A percentile compares a stretch with the other conserved stretches of the same genome.
Evolutionary conservation across 1,284 basidiomycete genomes (phyloP).

Genomic region (Vanrija humicola): DNA sequence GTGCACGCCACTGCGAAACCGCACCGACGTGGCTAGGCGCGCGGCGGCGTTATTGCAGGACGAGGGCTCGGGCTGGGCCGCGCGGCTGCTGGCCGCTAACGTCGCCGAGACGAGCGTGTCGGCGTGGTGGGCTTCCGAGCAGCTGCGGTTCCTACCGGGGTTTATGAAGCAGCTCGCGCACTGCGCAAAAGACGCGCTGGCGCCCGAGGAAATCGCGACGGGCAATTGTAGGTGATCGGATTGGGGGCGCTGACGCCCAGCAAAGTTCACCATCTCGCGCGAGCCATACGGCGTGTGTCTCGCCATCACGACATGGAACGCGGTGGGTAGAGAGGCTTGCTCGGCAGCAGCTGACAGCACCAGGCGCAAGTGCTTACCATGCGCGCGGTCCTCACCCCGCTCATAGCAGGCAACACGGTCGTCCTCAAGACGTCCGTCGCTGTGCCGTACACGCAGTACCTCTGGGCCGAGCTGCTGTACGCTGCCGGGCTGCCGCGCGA

Average conservation of each 20-base stretch:
- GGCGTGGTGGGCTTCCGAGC: conserved; percentile 16
- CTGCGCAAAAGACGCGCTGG: conserved; percentile 11
- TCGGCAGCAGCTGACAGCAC: neutral
- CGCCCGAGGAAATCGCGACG: conserved; percentile 1
- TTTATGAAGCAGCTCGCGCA: conserved; percentile 5
- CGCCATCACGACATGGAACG: conserved; percentile 26
- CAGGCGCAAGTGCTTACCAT: conserved; percentile 14
- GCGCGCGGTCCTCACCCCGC: conserved; percentile 56
- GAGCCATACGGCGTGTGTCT: conserved; percentile 29
- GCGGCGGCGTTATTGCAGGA: conserved; percentile 14
- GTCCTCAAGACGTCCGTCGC: conserved; percentile 61
- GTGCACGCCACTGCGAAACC: conserved; percentile 6
- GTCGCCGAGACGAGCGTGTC: conserved; percentile 11
- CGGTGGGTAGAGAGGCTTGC: conserved; percentile 11
- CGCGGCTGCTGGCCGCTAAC: conserved; percentile 10
- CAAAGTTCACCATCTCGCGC: conserved; percentile 4
- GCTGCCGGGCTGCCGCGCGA: conserved; percentile 60
- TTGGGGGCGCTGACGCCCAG: too few relatives aligned
- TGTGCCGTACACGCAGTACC: conserved; percentile 55
- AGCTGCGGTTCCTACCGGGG: conserved; percentile 3
- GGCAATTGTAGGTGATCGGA: conserved; percentile 6
- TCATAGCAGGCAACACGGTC: conserved; percentile 63
- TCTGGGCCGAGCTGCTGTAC: conserved; percentile 51
- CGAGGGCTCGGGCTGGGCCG: conserved; percentile 8
- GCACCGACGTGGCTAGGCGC: conserved; percentile 7